Evolutionary conservation across 768 basidiomycete genomes (phyloP).

Genomic region (Leccinum subtestaceum): DNA sequence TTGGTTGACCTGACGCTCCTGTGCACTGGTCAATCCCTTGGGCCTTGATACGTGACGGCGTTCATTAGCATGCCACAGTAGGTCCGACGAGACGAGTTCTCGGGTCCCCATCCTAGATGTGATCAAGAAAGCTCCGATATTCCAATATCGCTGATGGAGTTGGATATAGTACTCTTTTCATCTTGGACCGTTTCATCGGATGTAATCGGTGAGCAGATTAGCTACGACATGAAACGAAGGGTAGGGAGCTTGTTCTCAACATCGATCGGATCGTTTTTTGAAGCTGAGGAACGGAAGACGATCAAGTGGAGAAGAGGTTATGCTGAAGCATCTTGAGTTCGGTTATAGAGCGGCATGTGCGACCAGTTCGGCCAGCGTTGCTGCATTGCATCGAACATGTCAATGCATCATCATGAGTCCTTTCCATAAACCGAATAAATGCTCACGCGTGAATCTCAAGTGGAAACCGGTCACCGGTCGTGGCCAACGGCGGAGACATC

Average conservation of each 20-base stretch:
- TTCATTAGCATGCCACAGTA: neutral
- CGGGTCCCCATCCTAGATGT: too few relatives aligned
- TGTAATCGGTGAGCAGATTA: neutral
- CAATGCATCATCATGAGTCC: neutral
- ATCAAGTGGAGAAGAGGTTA: neutral
- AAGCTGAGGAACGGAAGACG: neutral
- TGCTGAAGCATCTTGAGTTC: neutral
- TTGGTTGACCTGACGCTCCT: too few relatives aligned
- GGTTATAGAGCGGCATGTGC: neutral
- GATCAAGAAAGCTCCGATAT: neutral
- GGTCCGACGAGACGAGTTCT: neutral
- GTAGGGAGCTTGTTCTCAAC: neutral
- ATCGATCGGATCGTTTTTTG: neutral
- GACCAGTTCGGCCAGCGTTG: neutral
- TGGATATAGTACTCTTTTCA: neutral
- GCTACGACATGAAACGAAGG: neutral
- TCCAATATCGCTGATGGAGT: neutral
- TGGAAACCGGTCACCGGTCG: too few relatives aligned
- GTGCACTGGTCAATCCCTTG: too few relatives aligned
- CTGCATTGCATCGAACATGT: neutral
- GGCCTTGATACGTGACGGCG: neutral
- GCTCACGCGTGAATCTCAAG: slow-evolving; percentile 25
- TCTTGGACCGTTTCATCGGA: too few relatives aligned
- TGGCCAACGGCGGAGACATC: too few relatives aligned
- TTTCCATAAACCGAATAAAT: neutral